Evolutionary conservation across 129 eudicot species (phyloP).

Genomic region (Saussurea involucrata): DNA sequence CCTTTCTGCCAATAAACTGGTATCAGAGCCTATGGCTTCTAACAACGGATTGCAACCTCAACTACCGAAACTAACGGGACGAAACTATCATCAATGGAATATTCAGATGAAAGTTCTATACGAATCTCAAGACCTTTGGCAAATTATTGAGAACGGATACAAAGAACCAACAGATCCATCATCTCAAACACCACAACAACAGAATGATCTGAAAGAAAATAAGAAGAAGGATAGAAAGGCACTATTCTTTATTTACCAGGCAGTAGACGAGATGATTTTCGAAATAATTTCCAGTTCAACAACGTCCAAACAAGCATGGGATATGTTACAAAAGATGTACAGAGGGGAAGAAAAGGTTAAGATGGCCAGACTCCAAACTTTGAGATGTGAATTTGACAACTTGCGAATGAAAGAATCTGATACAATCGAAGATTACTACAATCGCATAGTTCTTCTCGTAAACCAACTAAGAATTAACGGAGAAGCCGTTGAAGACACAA

Average conservation of each 20-base stretch:
- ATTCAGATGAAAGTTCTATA: not conserved
- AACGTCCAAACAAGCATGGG: not conserved
- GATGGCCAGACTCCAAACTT: not conserved
- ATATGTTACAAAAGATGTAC: not conserved
- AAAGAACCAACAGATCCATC: too few relatives aligned
- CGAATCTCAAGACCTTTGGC: constrained; percentile 20
- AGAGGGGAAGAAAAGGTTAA: not conserved
- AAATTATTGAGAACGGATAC: not conserved
- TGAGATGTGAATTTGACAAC: not conserved
- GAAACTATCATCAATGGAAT: constrained; percentile 11
- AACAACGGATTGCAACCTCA: not conserved
- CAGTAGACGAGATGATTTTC: not conserved
- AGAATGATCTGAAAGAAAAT: too few relatives aligned
- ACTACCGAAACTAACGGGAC: not conserved
- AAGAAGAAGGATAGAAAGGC: not conserved
- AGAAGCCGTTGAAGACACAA: not conserved
- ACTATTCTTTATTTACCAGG: not conserved
- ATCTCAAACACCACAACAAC: not conserved
- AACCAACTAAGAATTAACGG: constrained; percentile 11
- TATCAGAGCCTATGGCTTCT: not conserved
- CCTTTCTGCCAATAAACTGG: not conserved
- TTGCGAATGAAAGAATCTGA: not conserved
- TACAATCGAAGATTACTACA: not conserved
- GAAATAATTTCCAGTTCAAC: not conserved
- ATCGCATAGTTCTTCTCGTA: not conserved